Evolutionary conservation across 192 early-diverging fungal genomes (phyloP).

Genomic region (Entomortierella lignicola): DNA sequence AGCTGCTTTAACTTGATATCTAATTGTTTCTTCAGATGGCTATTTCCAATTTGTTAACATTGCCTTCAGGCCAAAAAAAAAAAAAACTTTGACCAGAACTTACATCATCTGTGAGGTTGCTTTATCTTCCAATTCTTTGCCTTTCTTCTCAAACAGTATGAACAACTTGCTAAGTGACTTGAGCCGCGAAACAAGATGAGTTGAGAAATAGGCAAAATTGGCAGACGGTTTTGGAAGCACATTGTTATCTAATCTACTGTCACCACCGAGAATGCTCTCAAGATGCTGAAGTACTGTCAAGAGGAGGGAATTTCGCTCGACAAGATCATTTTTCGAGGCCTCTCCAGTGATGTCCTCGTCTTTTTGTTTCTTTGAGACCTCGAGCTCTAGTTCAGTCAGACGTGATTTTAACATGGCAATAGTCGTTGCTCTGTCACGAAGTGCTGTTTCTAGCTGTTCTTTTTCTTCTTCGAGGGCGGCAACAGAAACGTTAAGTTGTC

Average conservation of each 20-base stretch:
- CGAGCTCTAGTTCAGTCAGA: conserved; percentile 29
- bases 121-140: conserved; percentile 53
- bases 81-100: background rate
- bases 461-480: conserved; percentile 41
- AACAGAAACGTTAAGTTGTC: conserved; percentile 46
- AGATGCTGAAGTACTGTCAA: conserved; percentile 51
- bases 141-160: conserved; percentile 50
- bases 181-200: conserved; percentile 45
- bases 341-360: conserved; percentile 15
- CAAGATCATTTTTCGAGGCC: conserved; percentile 41
- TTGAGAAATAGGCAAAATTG: conserved; percentile 55
- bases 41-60: too few relatives aligned
- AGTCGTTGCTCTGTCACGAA: conserved; percentile 42
- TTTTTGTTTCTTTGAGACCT: conserved; percentile 28
- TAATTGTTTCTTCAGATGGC: conserved; percentile 48
- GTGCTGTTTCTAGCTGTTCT: conserved; percentile 36
- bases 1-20: conserved; percentile 50
- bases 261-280: conserved; percentile 53
- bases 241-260: conserved; percentile 38
- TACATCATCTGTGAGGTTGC: conserved; percentile 49
- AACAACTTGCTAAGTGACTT: conserved; percentile 52
- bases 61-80: too few relatives aligned
- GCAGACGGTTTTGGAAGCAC: conserved; percentile 52
- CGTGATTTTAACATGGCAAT: conserved; percentile 55
- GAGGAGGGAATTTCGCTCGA: conserved; percentile 55